Evolutionary conservation across 768 basidiomycete species (phyloP).

Genomic region (Tylopilus cervinicoccineus): DNA sequence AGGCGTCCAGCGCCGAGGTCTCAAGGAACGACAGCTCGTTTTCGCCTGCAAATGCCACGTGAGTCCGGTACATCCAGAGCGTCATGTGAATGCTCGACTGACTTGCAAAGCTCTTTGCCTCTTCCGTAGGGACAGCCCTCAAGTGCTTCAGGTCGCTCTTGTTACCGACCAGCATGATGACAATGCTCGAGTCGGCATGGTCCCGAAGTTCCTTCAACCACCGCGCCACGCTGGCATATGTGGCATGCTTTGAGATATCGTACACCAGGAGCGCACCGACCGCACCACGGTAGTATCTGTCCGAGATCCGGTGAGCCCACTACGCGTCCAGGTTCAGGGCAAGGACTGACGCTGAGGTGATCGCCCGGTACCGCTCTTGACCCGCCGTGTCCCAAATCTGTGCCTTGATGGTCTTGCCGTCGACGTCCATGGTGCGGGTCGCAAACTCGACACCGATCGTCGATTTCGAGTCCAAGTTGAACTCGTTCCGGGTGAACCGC

Average conservation of each 20-base stretch:
- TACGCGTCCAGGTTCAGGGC: background rate
- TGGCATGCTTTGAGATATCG: constrained; percentile 91
- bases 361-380: constrained; percentile 96
- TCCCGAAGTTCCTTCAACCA: constrained; percentile 98
- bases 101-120: constrained; percentile 91
- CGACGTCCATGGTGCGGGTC: constrained; percentile 92
- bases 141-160: constrained; percentile 99
- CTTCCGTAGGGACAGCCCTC: constrained; percentile 94
- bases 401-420: constrained; percentile 94
- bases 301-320: constrained; percentile 1
- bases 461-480: constrained; percentile 98
- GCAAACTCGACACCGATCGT: constrained; percentile 99
- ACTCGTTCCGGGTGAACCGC: constrained; percentile 99
- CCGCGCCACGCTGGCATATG: constrained; percentile 89
- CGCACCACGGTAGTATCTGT: constrained; percentile 95
- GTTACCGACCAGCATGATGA: constrained; percentile 96
- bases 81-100: constrained; percentile 29
- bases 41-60: constrained; percentile 53
- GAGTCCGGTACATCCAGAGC: background rate
- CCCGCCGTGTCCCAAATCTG: constrained; percentile 99
- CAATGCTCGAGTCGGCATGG: constrained; percentile 90
- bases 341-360: constrained; percentile 81
- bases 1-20: constrained; percentile 99
- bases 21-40: constrained; percentile 94
- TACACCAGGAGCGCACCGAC: constrained; percentile 91